A percentile compares a stretch with the other conserved stretches of the same genome.
phyloP scores from a whole-genome alignment of 192 early-diverging fungal species.

The Backusella sp. region DNA sequence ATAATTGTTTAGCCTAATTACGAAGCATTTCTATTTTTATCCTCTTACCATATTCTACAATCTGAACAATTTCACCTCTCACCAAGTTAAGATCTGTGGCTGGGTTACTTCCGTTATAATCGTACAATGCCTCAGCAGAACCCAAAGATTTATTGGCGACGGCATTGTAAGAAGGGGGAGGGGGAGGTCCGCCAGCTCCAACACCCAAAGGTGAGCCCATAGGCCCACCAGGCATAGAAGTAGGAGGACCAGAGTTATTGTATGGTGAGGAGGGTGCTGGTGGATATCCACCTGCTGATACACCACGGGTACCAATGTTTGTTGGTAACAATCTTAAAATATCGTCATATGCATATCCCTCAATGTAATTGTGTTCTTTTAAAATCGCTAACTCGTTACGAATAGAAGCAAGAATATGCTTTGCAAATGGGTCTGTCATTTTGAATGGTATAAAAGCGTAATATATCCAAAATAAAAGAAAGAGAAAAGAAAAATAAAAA shows the following conservation, averaged over 20 bases:
- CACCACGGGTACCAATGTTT: background rate
- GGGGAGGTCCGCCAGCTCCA: slow-evolving; percentile 13
- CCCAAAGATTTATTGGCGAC: background rate
- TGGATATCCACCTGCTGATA: slow-evolving; percentile 11
- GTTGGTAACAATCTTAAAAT: slow-evolving; percentile 21
- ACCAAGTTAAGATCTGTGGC: slow-evolving; percentile 56
- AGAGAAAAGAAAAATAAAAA: background rate
- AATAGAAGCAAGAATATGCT: slow-evolving; percentile 26
- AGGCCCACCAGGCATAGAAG: background rate
- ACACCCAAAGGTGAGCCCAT: background rate
- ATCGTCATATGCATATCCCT: slow-evolving; percentile 23
- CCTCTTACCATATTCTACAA: slow-evolving; percentile 39
- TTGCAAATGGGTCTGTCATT: slow-evolving; percentile 11
- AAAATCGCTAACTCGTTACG: slow-evolving; percentile 25
- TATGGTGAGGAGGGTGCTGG: background rate
- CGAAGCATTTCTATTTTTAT: background rate
- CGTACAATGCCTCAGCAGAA: slow-evolving; percentile 58
- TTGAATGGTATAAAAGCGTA: background rate
- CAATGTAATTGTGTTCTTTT: slow-evolving; percentile 24
- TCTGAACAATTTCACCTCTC: slow-evolving; percentile 58
- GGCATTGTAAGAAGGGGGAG: slow-evolving; percentile 13
- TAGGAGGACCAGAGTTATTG: background rate
- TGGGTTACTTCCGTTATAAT: slow-evolving; percentile 55
- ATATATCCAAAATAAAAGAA: background rate
- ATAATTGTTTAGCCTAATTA: background rate